phyloP scores from a whole-genome alignment of 768 basidiomycete species.

The Trametes cingulata region DNA sequence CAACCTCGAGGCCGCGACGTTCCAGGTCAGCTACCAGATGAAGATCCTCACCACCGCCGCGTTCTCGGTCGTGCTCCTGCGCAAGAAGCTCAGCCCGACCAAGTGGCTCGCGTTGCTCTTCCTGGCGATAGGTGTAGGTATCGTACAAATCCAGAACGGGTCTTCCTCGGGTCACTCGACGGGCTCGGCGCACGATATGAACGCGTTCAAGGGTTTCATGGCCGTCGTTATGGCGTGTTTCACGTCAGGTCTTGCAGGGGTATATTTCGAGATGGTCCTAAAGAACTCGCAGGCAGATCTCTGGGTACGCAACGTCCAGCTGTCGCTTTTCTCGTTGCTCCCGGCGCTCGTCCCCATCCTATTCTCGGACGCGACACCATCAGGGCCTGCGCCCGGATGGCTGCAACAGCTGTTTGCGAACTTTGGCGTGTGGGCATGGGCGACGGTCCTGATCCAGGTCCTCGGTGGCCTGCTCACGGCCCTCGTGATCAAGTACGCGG shows the following conservation, averaged over 20 bases:
- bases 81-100: constrained; percentile 65
- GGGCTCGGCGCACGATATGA: constrained; percentile 56
- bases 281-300: constrained; percentile 88
- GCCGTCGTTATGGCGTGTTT: constrained; percentile 92
- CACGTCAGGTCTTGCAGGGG: constrained; percentile 93
- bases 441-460: constrained; percentile 85
- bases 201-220: constrained; percentile 80
- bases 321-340: constrained; percentile 90
- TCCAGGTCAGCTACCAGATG: constrained; percentile 97
- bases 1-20: constrained; percentile 93
- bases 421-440: constrained; percentile 92
- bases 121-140: constrained; percentile 85
- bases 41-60: constrained; percentile 93
- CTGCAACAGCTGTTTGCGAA: constrained; percentile 67
- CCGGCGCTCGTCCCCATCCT: constrained; percentile 84
- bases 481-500: constrained; percentile 91
- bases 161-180: background rate
- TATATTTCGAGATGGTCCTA: constrained; percentile 98
- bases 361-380: constrained; percentile 44
- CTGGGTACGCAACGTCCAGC: constrained; percentile 96
- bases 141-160: constrained; percentile 56
- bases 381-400: constrained; percentile 28
- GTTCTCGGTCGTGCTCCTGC: constrained; percentile 81
- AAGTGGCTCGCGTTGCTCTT: constrained; percentile 88
- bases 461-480: constrained; percentile 92